These are phyloP conservation scores for Decorospora gaudefroyi DNA, from an alignment of 2,329 filamentous ascomycete species.

Conservation along the genomic window DNA sequence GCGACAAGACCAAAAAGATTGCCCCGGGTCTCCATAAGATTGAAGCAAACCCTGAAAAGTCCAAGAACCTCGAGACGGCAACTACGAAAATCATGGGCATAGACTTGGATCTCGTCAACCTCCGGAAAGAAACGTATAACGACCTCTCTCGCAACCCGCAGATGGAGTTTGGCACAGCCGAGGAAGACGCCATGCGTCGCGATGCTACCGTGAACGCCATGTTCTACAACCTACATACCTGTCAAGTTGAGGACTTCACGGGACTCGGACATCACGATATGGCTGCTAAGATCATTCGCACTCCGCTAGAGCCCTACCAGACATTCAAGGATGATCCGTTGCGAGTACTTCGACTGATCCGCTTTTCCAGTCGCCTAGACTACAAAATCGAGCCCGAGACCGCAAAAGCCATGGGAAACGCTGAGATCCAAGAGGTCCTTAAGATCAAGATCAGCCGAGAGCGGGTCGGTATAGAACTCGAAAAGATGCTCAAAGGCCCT, in stretches of 20 bases:
- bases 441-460: slow-evolving; percentile 89
- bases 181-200: slow-evolving; percentile 84
- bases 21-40: slow-evolving; percentile 80
- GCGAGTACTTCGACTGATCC: slow-evolving; percentile 80
- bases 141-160: slow-evolving; percentile 88
- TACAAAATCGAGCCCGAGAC: slow-evolving; percentile 76
- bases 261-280: slow-evolving; percentile 74
- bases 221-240: slow-evolving; percentile 89
- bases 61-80: slow-evolving; percentile 91
- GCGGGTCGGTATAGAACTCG: slow-evolving; percentile 81
- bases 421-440: slow-evolving; percentile 78
- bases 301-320: slow-evolving; percentile 83
- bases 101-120: slow-evolving; percentile 92
- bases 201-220: slow-evolving; percentile 95
- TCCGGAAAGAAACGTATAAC: slow-evolving; percentile 87
- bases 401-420: slow-evolving; percentile 73
- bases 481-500: slow-evolving; percentile 82
- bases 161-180: slow-evolving; percentile 90
- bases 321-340: slow-evolving; percentile 95
- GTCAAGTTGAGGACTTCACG: slow-evolving; percentile 82
- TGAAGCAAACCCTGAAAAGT: slow-evolving; percentile 90
- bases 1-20: slow-evolving; percentile 61
- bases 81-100: slow-evolving; percentile 83
- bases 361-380: slow-evolving; percentile 82
- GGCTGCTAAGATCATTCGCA: slow-evolving; percentile 72